Percentiles rank a stretch among this genome's conserved stretches.
Evolutionary conservation across 2,329 filamentous ascomycete genomes (phyloP).

Genomic region (Penicillium glabrum): DNA sequence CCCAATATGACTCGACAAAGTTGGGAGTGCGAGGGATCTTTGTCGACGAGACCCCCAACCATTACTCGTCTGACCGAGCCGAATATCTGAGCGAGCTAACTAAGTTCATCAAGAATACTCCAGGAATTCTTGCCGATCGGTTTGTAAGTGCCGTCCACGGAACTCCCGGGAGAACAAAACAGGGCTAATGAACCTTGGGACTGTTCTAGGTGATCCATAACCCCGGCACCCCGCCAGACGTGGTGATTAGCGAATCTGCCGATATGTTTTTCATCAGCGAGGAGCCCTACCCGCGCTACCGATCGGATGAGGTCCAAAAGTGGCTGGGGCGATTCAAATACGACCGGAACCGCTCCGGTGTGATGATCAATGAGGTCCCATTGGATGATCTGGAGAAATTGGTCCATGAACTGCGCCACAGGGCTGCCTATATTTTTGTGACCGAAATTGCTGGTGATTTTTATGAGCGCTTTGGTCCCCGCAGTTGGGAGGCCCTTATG

Average conservation of each 20-base stretch:
- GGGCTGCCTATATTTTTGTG: not conserved
- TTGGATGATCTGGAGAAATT: not conserved
- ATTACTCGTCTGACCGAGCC: not conserved
- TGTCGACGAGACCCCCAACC: conserved; percentile 2
- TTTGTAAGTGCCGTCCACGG: not conserved
- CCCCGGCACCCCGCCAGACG: conserved; percentile 1
- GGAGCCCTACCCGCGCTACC: conserved; percentile 3
- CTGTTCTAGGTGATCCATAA: not conserved
- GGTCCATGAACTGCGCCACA: conserved; percentile 1
- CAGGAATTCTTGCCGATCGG: conserved; percentile 1
- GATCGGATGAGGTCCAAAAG: conserved; percentile 1
- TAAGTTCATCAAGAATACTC: not conserved
- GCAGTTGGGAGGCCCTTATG: not conserved
- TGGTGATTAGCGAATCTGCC: not conserved
- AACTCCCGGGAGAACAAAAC: not conserved
- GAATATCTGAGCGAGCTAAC: not conserved
- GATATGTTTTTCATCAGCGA: conserved; percentile 3
- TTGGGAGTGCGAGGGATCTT: conserved; percentile 1
- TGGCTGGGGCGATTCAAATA: not conserved
- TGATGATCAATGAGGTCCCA: conserved; percentile 1
- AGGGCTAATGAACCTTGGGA: not conserved
- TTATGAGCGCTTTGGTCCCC: conserved; percentile 2
- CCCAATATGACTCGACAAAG: not conserved
- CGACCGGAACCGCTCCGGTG: not conserved
- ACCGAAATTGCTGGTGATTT: conserved; percentile 2